Percentiles rank a stretch among this genome's conserved stretches.
These are phyloP conservation scores for Silene latifolia DNA, from an alignment of 148 eudicot genomes.

Conservation along the genomic window DNA sequence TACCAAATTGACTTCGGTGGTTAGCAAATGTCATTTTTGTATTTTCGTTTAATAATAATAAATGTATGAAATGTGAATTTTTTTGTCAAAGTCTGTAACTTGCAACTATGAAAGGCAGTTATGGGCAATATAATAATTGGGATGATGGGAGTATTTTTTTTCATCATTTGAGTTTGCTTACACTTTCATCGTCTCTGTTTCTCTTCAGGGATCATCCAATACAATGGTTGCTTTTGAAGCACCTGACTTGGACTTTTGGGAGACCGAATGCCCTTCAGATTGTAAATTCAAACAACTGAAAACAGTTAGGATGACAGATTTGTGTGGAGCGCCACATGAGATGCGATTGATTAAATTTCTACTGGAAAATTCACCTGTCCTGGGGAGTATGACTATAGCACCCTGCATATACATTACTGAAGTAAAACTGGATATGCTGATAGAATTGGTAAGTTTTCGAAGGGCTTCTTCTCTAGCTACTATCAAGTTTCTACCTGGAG, in stretches of 20 bases:
- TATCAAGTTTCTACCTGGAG: conserved; percentile 39
- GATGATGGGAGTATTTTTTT: too few relatives aligned
- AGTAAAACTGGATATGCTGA: conserved; percentile 52
- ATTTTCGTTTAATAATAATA: too few relatives aligned
- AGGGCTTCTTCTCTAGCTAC: conserved; percentile 83
- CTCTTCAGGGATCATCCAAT: conserved; percentile 67
- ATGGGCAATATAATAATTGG: too few relatives aligned
- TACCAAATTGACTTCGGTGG: too few relatives aligned
- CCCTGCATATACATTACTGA: conserved; percentile 58
- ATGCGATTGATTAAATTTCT: conserved; percentile 70
- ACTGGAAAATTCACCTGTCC: conserved; percentile 58
- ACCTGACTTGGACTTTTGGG: conserved; percentile 65
- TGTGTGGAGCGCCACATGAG: conserved; percentile 72
- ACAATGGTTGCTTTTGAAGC: conserved; percentile 39
- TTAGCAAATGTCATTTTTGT: background rate
- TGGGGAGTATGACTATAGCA: conserved; percentile 52
- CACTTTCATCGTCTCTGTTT: conserved; percentile 7
- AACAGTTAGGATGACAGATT: conserved; percentile 66
- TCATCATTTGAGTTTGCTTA: background rate
- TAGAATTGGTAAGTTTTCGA: conserved; percentile 64
- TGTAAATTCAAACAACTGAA: conserved; percentile 51
- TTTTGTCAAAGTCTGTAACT: too few relatives aligned
- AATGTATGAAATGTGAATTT: too few relatives aligned
- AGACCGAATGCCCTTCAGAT: conserved; percentile 41
- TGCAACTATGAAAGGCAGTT: too few relatives aligned